These are phyloP conservation scores for Podospora appendiculata DNA, from an alignment of 495 filamentous ascomycete species.

Conservation along the genomic window DNA sequence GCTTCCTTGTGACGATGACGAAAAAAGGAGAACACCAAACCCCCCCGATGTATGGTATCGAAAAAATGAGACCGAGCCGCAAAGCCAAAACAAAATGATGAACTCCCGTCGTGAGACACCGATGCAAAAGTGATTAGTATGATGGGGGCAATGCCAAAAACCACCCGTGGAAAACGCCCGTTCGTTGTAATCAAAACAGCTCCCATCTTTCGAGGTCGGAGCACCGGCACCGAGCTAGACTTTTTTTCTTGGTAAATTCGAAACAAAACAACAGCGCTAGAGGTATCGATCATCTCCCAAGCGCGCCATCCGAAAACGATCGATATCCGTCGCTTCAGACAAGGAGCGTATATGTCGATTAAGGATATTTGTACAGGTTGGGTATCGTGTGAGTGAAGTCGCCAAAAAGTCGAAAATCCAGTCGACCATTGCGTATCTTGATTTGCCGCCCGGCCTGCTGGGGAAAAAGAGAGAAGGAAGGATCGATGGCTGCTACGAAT, in stretches of 20 bases:
- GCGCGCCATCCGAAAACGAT: slow-evolving; percentile 29
- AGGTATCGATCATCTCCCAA: slow-evolving; percentile 31
- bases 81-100: slow-evolving; percentile 12
- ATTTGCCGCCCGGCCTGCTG: slow-evolving; percentile 22
- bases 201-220: slow-evolving; percentile 22
- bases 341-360: slow-evolving; percentile 23
- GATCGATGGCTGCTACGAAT: slow-evolving; percentile 29
- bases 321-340: slow-evolving; percentile 20
- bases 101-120: slow-evolving; percentile 27
- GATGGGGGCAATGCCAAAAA: slow-evolving; percentile 8
- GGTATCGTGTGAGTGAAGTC: slow-evolving; percentile 8
- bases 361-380: slow-evolving; percentile 28
- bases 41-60: slow-evolving; percentile 25
- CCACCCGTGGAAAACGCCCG: slow-evolving; percentile 25
- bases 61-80: slow-evolving; percentile 11
- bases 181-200: slow-evolving; percentile 17
- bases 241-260: slow-evolving; percentile 13
- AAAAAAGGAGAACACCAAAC: slow-evolving; percentile 10
- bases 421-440: slow-evolving; percentile 15
- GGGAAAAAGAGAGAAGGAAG: slow-evolving; percentile 11
- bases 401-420: slow-evolving; percentile 23
- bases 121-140: slow-evolving; percentile 25
- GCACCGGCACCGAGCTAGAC: slow-evolving; percentile 16
- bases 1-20: slow-evolving; percentile 21
- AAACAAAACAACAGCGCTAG: slow-evolving; percentile 14